These are phyloP conservation scores for Rhynchosporium graminicola DNA, from an alignment of 2,329 filamentous ascomycete genomes.

Conservation along the genomic window DNA sequence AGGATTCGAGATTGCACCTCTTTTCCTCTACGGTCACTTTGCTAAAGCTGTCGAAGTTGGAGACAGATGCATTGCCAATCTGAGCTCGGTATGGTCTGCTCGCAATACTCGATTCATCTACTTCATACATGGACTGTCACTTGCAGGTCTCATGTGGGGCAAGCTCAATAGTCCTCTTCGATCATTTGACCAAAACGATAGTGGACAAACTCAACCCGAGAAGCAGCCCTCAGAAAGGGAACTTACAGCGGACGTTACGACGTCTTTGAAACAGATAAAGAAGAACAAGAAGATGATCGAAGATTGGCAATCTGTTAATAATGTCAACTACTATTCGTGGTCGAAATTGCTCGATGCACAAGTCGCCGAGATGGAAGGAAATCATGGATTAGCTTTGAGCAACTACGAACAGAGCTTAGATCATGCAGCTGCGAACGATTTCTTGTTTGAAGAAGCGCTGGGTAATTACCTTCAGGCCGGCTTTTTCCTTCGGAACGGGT, in stretches of 20 bases:
- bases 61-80: constrained; percentile 49
- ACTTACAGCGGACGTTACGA: constrained; percentile 46
- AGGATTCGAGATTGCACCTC: constrained; percentile 61
- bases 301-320: constrained; percentile 62
- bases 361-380: constrained; percentile 60
- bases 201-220: constrained; percentile 43
- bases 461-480: constrained; percentile 74
- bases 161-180: constrained; percentile 36
- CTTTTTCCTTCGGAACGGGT: constrained; percentile 65
- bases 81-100: constrained; percentile 58
- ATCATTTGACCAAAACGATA: constrained; percentile 18
- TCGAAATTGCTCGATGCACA: constrained; percentile 69
- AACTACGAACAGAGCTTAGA: constrained; percentile 72
- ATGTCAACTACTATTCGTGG: constrained; percentile 73
- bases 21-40: constrained; percentile 66
- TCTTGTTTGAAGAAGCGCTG: constrained; percentile 71
- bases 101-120: constrained; percentile 58
- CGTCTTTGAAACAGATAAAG: constrained; percentile 55
- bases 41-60: constrained; percentile 59
- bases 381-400: constrained; percentile 59
- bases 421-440: constrained; percentile 67
- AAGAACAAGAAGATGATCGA: constrained; percentile 61
- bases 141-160: constrained; percentile 51
- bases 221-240: constrained; percentile 42
- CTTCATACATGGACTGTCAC: constrained; percentile 61